Conservation (phyloP, 306 rosid genomes). For the Citrullus amarus region DNA sequence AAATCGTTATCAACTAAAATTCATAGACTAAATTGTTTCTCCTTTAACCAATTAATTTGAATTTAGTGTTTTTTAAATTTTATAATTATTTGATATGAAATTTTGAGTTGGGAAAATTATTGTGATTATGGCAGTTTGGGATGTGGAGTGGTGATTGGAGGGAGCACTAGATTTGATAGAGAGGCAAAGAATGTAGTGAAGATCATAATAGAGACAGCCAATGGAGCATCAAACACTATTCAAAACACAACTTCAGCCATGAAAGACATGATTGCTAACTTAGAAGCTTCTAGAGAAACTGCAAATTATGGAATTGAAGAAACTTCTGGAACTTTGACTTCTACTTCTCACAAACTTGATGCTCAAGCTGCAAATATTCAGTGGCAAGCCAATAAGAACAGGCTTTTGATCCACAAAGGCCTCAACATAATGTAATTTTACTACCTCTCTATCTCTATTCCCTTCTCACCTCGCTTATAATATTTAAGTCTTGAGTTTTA, state of each 20-base stretch:
- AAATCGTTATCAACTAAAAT: too few relatives aligned
- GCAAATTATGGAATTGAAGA: neutral
- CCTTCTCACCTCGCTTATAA: neutral
- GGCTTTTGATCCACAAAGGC: constrained; percentile 28
- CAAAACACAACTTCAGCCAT: constrained; percentile 43
- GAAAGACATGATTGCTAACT: constrained; percentile 16
- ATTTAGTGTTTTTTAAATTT: too few relatives aligned
- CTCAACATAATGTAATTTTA: constrained; percentile 32
- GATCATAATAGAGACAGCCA: constrained; percentile 43
- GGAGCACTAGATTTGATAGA: constrained; percentile 36
- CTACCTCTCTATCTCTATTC: neutral
- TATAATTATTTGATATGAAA: too few relatives aligned
- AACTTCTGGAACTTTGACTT: constrained; percentile 22
- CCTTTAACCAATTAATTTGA: too few relatives aligned
- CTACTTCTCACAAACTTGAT: constrained; percentile 30
- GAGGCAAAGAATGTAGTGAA: constrained; percentile 36
- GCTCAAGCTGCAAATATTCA: constrained; percentile 31
- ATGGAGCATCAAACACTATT: constrained; percentile 45
- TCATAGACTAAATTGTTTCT: too few relatives aligned
- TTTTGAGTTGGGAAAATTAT: too few relatives aligned
- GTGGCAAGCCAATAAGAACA: constrained; percentile 28
- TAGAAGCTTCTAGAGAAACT: constrained; percentile 19
- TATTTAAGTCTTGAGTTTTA: too few relatives aligned
- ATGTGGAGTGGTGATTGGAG: constrained; percentile 44
- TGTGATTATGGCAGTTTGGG: constrained; percentile 27